Conservation (phyloP, 2,329 filamentous ascomycete species). For the Diaporthe sp. region DNA sequence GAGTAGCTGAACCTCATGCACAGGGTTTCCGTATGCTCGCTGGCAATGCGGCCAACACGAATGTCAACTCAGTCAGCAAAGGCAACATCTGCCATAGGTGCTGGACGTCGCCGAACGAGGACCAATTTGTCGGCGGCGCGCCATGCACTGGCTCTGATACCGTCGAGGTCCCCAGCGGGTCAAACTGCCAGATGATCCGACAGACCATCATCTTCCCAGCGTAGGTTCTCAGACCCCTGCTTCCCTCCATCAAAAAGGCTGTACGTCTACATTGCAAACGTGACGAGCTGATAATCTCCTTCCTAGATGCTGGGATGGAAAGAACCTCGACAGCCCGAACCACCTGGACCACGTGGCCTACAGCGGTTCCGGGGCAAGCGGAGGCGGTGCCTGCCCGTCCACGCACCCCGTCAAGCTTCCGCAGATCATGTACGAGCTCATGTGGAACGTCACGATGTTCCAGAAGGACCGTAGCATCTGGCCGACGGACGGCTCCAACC, state of each 20-base stretch:
- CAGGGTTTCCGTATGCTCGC: conserved; percentile 60
- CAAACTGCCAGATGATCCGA: conserved; percentile 62
- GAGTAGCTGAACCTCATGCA: not conserved
- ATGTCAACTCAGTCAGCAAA: conserved; percentile 50
- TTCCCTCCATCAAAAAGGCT: not conserved
- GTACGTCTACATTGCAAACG: conserved; percentile 34
- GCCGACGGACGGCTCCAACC: conserved; percentile 54
- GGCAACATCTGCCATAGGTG: conserved; percentile 58
- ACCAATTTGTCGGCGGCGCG: conserved; percentile 58
- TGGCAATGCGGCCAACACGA: conserved; percentile 54
- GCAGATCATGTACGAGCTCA: conserved; percentile 60
- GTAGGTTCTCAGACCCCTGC: conserved; percentile 35
- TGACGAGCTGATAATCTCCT: conserved; percentile 45
- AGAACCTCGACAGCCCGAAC: conserved; percentile 36
- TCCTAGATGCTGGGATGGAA: conserved; percentile 29
- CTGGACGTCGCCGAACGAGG: conserved; percentile 58
- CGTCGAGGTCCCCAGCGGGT: conserved; percentile 57
- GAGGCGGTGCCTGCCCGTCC: conserved; percentile 58
- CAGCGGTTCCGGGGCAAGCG: conserved; percentile 55
- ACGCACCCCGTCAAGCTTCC: conserved; percentile 58
- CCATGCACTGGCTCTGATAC: conserved; percentile 61
- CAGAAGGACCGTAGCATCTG: conserved; percentile 50
- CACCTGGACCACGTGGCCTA: conserved; percentile 56
- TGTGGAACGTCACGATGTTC: conserved; percentile 57
- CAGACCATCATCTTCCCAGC: conserved; percentile 63